A percentile compares a stretch with the other conserved stretches of the same genome.
Conservation (phyloP, 768 basidiomycete genomes). For the Lactifluus piperatus region DNA sequence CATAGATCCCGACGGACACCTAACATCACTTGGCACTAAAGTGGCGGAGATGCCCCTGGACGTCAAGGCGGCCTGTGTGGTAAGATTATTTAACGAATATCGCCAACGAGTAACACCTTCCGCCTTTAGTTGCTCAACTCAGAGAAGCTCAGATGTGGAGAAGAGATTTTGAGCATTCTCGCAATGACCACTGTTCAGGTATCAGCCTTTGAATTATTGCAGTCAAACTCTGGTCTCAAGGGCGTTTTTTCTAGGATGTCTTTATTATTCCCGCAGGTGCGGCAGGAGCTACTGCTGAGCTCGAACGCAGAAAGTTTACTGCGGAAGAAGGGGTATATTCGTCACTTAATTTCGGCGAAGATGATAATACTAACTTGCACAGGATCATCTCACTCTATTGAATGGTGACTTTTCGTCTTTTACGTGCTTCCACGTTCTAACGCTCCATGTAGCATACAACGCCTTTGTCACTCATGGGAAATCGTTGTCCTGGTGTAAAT, state of each 20-base stretch:
- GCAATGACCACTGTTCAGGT: conserved; percentile 94
- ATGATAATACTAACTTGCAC: conserved; percentile 1
- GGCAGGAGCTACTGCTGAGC: conserved; percentile 76
- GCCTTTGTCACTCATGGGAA: conserved; percentile 78
- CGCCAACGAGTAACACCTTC: background rate
- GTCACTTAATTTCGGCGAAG: background rate
- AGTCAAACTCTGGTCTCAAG: background rate
- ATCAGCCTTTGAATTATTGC: conserved; percentile 1
- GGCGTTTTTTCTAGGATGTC: conserved; percentile 49
- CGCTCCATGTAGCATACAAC: conserved; percentile 63
- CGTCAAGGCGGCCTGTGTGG: conserved; percentile 90
- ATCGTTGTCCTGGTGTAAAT: conserved; percentile 89
- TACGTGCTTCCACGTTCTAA: background rate
- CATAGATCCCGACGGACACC: conserved; percentile 70
- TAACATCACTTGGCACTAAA: conserved; percentile 70
- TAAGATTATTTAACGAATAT: conserved; percentile 29
- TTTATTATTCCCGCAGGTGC: conserved; percentile 86
- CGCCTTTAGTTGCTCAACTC: conserved; percentile 69
- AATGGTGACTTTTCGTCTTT: conserved; percentile 50
- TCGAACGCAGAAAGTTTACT: conserved; percentile 93
- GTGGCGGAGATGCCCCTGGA: conserved; percentile 95
- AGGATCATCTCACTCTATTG: conserved; percentile 92
- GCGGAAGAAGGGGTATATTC: conserved; percentile 87
- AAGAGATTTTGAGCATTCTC: conserved; percentile 92
- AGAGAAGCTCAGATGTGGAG: conserved; percentile 79